Base-by-base conservation (phyloP, 495 filamentous ascomycete genomes). In the Hamigera avellanea region DNA sequence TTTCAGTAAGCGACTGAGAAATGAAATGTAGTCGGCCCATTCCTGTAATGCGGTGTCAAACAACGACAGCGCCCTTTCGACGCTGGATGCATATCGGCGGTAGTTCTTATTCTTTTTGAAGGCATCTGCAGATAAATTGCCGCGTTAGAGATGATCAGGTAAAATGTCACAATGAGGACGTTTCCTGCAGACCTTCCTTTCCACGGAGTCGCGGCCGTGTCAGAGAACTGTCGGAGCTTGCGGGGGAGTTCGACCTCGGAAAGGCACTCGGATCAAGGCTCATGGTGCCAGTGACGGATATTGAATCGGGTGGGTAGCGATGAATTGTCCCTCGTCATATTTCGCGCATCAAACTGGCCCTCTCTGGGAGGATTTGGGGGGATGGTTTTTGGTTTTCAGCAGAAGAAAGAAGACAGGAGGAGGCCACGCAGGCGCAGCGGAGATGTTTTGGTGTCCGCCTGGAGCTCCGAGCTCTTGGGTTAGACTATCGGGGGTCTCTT, bases 1-100 rank as follows among this genome's bases (percentile, higher is more conserved):
- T 76, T 95, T 98, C 36, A 95, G 64, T 16, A 98, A 66, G 23
- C 91, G 79, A 49, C 80, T 86, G 21, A 99, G 68, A 54, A 96
- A 96, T 8, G 89, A 93, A 52, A 99, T 96, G 52, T 99, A 99
- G 56, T 99, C 91, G 23, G 93, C 89, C 91, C 91, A 99, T 75
- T 96, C 91, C 59, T 95, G 86, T 44, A 95, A 66, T 33, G 86
- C 76, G 14, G 81, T 87, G 60, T 99, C 91, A 61, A 95, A 99
- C 18, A 93, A 63, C 18, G 83, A 78, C 44, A 99, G 69, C 26
- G 87, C 84, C 55, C 87, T 71, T 51, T 95, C 87, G 38, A 99
- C 78, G 34, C 76, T 78, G 26, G 80, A 80, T 16, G 85, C 85
- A 78, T 95, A 99, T 47, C 85, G 76, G 42, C 89, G 84, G 52